Evolutionary conservation across 257 asterid species (phyloP), one percentile per base, ranked within the genome.

Genomic region (Galeopsis tetrahit): DNA sequence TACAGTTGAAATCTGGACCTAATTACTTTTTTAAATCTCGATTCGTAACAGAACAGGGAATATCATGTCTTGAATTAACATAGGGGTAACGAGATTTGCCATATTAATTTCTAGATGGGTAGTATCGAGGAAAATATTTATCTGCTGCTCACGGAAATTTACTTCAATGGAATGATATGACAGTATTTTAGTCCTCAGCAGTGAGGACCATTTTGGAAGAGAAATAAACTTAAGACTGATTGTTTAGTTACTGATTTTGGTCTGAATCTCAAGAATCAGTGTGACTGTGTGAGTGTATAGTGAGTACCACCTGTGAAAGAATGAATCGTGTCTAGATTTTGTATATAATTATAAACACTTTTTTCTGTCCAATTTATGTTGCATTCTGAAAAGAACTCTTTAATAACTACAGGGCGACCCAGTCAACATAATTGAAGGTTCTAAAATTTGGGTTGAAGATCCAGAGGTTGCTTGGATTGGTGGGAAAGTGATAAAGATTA

Each of bases 391-490:
- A 74, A 49, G 33, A 61, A 14, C 68, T 73, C 43, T 21, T 81
- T 67, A 62, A 58, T 75, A 71, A 58, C 72, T 82, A 86, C 92
- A 92, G 96, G 91, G 86, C 43, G 81, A 85, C 78, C 89, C 90
- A 75, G 82, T 79, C 72, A 88, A 86, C 73, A 79, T 92, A 69
- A 74, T 80, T 61, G 91, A 77, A 70, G 98, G 96, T 81, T 89
- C 91, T 83, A 86, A 85, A 46, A 87, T 92, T 79, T 92, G 98
- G 98, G 81, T 77, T 68, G 96, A 89, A 79, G 96, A 89, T 77
- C 86, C 84, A 58, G 81, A 82, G 6, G 56, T 80, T 79, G 85
- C 93, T 68, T 92, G 96, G 96, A 74, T 85, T 71, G 96, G 84
- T 57, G 98, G 96, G 73, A 63, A 52, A 52, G 98, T 89, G 73